Evolutionary conservation across 1,284 basidiomycete genomes (phyloP).

Genomic region (Coriolopsis trogii): DNA sequence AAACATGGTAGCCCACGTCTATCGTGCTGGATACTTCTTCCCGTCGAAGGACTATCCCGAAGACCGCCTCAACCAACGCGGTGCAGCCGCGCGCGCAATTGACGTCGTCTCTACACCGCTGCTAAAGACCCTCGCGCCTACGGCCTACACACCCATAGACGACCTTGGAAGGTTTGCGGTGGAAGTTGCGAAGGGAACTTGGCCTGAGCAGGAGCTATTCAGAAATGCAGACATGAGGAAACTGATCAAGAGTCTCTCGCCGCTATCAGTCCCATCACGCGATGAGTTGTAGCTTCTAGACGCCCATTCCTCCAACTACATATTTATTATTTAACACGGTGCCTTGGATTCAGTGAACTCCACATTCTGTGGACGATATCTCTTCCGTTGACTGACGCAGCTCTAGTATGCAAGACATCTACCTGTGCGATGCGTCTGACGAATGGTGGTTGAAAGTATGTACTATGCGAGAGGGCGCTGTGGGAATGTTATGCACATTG

Average conservation of each 20-base stretch:
- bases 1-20: slow-evolving; percentile 28
- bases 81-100: slow-evolving; percentile 8
- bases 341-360: too few relatives aligned
- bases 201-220: slow-evolving; percentile 29
- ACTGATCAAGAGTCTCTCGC: slow-evolving; percentile 22
- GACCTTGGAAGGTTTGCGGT: slow-evolving; percentile 32
- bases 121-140: slow-evolving; percentile 18
- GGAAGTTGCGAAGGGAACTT: slow-evolving; percentile 36
- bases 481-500: too few relatives aligned
- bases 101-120: slow-evolving; percentile 23
- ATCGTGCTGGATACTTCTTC: slow-evolving; percentile 38
- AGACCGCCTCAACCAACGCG: slow-evolving; percentile 34
- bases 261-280: neutral
- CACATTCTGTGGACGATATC: too few relatives aligned
- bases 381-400: too few relatives aligned
- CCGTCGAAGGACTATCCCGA: slow-evolving; percentile 32
- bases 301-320: neutral
- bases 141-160: slow-evolving; percentile 24
- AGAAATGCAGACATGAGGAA: slow-evolving; percentile 28
- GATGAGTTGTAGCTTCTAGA: neutral
- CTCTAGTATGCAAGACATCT: too few relatives aligned
- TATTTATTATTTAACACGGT: too few relatives aligned
- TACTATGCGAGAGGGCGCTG: too few relatives aligned
- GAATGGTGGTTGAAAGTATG: too few relatives aligned
- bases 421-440: too few relatives aligned